Percentiles rank a stretch among this genome's conserved stretches.
Evolutionary conservation across 1,284 basidiomycete species (phyloP).

Genomic region (Veloporphyrellus conicus): DNA sequence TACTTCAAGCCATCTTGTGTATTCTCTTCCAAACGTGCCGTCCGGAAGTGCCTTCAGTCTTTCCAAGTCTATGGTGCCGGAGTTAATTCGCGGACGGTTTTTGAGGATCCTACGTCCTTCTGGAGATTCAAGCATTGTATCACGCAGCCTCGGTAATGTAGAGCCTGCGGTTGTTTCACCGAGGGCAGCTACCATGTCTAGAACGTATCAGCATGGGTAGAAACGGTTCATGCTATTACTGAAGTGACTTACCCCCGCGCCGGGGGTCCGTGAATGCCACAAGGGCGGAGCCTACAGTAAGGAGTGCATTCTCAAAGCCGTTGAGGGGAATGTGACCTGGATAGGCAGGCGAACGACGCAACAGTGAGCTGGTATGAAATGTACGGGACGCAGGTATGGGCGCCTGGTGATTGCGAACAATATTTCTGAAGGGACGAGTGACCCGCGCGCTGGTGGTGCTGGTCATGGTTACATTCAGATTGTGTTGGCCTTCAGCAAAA

Average conservation of each 20-base stretch:
- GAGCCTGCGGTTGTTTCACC: slow-evolving; percentile 87
- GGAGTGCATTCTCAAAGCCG: slow-evolving; percentile 76
- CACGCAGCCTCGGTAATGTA: slow-evolving; percentile 75
- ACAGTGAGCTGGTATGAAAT: slow-evolving; percentile 10
- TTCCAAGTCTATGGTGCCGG: slow-evolving; percentile 72
- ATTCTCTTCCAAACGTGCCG: slow-evolving; percentile 84
- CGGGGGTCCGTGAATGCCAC: slow-evolving; percentile 81
- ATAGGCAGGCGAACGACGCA: slow-evolving; percentile 44
- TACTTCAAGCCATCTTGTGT: slow-evolving; percentile 86
- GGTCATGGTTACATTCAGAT: slow-evolving; percentile 1
- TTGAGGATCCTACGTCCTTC: slow-evolving; percentile 83
- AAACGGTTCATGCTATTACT: background rate
- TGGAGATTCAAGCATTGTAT: slow-evolving; percentile 72
- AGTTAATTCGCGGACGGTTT: slow-evolving; percentile 79
- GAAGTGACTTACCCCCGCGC: slow-evolving; percentile 69
- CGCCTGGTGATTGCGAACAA: background rate
- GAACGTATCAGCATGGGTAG: slow-evolving; percentile 2
- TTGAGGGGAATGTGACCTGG: slow-evolving; percentile 81
- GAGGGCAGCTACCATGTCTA: slow-evolving; percentile 91
- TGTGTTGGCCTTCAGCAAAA: background rate
- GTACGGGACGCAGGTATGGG: slow-evolving; percentile 2
- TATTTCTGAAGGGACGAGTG: background rate
- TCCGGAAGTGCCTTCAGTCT: slow-evolving; percentile 64
- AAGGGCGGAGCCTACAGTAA: slow-evolving; percentile 83
- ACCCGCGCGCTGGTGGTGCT: background rate